Base-by-base conservation (phyloP, 345 rosid genomes). In the Clarkia xantiana region DNA sequence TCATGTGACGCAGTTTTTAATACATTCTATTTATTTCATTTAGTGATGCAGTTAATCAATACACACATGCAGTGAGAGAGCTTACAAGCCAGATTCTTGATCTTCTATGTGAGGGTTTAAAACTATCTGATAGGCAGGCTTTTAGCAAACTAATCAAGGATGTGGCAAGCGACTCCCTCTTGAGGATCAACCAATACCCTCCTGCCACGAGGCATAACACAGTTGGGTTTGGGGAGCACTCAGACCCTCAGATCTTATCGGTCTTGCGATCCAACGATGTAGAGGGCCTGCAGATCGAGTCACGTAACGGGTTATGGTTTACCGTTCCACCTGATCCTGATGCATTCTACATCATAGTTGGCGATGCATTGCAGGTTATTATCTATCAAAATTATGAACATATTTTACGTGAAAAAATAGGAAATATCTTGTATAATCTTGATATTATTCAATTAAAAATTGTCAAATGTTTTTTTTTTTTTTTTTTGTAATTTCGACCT, bases 191-290 rank as follows among this genome's bases (percentile, higher is more conserved):
- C 76, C 87, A 77, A 64, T 87, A 91, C 65, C 95, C 96, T 18
- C 65, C 4, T 29, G 9, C 36, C 36, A 29, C 36, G 36, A 29
- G 6, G 11, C 44, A 34, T 14, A 42, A 54, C 18, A 67, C 69
- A 41, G 65, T 86, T 14, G 99, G 99, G 9, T 78, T 91, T 13
- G 99, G 99, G 3, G 99, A 82, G 67, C 96, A 91, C 54, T 80
- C 96, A 19, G 99, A 91, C 82, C 99, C 96, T 69, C 99, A 91
- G 86, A 91, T 91, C 65, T 40, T 91, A 62, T 79, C 99, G 53
- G 51, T 91, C 47, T 45, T 91, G 23, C 53, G 90, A 72, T 91
- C 99, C 58, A 91, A 91, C 86, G 94, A 82, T 19, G 99, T 80
- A 6, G 78, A 65, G 47, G 99, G 99, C 62, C 91, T 91, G 42